Conservation (phyloP, 2,329 filamentous ascomycete genomes). For the Calonectria henricotiae region DNA sequence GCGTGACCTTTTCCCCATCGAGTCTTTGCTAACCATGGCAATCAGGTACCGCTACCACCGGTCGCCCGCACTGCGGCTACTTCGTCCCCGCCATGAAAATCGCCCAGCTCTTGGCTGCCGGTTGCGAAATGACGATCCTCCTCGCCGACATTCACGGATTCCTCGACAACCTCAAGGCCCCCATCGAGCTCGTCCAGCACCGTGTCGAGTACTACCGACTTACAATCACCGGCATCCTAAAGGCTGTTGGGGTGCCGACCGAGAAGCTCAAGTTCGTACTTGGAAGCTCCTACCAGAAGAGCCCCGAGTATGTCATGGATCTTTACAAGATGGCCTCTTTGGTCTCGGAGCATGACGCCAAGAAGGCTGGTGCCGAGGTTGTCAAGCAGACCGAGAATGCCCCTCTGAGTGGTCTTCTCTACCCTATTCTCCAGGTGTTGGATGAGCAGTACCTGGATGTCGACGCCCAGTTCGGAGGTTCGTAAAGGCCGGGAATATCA, state of each 20-base stretch:
- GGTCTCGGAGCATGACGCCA: constrained; percentile 85
- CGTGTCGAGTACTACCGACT: constrained; percentile 88
- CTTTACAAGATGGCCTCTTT: constrained; percentile 82
- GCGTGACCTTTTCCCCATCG: not conserved
- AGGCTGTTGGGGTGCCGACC: constrained; percentile 84
- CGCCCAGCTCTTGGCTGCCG: constrained; percentile 87
- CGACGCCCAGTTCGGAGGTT: constrained; percentile 89
- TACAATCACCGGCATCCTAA: constrained; percentile 81
- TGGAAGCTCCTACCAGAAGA: constrained; percentile 87
- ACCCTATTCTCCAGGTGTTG: constrained; percentile 80
- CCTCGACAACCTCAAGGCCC: constrained; percentile 88
- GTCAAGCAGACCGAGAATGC: constrained; percentile 92
- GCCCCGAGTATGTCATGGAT: constrained; percentile 87
- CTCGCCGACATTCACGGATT: constrained; percentile 84
- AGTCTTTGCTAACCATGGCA: constrained; percentile 19
- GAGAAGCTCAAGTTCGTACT: constrained; percentile 87
- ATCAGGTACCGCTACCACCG: constrained; percentile 85
- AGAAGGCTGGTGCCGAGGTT: constrained; percentile 92
- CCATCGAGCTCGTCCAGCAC: constrained; percentile 87
- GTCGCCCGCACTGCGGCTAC: constrained; percentile 91
- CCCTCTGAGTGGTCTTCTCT: constrained; percentile 70
- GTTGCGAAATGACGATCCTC: constrained; percentile 86
- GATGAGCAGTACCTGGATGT: constrained; percentile 92
- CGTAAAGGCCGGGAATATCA: not conserved
- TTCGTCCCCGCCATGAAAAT: constrained; percentile 92